Evolutionary conservation across 768 basidiomycete species (phyloP).

Genomic region (Boletus pseudo-olivaceus): DNA sequence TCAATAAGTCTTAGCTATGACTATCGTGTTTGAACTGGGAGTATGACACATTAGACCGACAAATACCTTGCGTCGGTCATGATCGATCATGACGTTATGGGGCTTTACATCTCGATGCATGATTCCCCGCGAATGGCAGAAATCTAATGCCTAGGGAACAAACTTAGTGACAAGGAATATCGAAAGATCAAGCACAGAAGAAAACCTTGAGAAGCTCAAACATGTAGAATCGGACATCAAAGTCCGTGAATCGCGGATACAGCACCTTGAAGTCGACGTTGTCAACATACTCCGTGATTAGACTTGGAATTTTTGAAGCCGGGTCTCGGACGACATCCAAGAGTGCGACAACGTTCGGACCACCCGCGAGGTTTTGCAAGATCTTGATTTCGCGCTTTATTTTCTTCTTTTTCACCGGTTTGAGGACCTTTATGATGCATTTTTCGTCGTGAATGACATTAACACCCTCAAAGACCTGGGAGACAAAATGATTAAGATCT

Average conservation of each 20-base stretch:
- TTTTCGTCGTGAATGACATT: slow-evolving; percentile 89
- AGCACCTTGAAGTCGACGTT: slow-evolving; percentile 97
- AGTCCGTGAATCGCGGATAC: slow-evolving; percentile 93
- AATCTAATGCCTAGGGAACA: slow-evolving; percentile 76
- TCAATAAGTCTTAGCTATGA: slow-evolving; percentile 89
- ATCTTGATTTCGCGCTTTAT: slow-evolving; percentile 99
- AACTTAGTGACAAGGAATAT: not conserved
- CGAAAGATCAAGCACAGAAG: slow-evolving; percentile 4
- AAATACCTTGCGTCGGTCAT: slow-evolving; percentile 87
- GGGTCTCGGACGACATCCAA: slow-evolving; percentile 96
- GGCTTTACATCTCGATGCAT: slow-evolving; percentile 99
- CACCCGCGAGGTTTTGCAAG: slow-evolving; percentile 91
- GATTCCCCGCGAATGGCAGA: slow-evolving; percentile 97
- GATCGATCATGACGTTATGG: slow-evolving; percentile 99
- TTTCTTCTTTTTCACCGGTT: slow-evolving; percentile 99
- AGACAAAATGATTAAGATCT: slow-evolving; percentile 13
- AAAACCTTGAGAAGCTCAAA: slow-evolving; percentile 88
- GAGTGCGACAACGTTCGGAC: slow-evolving; percentile 90
- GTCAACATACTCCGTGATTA: slow-evolving; percentile 97
- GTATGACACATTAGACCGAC: slow-evolving; percentile 5
- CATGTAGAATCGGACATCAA: slow-evolving; percentile 96
- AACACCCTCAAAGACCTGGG: slow-evolving; percentile 88
- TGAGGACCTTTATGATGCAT: slow-evolving; percentile 97
- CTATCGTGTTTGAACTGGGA: slow-evolving; percentile 8
- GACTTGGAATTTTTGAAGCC: slow-evolving; percentile 92